Evolutionary conservation across 1,284 basidiomycete genomes (phyloP), one percentile per base, ranked within the genome.

Genomic region (Sutorius eximius): DNA sequence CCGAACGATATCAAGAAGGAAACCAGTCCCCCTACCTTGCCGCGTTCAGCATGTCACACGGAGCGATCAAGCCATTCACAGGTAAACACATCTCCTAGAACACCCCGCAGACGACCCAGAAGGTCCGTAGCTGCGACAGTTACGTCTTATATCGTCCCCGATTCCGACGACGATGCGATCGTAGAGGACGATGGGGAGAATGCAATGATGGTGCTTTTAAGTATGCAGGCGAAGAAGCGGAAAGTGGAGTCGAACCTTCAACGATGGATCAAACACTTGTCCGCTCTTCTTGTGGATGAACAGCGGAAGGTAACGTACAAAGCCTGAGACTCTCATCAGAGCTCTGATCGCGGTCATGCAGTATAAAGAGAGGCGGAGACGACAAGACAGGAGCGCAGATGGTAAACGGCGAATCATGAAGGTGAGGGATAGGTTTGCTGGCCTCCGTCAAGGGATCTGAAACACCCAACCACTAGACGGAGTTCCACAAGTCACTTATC

Each of bases 101-200:
- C 53, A 42, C 69, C 72, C 53, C 77, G 75, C 63, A 83, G 82
- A 60, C 75, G 85, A 49, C 83, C 83, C 15, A 79, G 86, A 37
- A 76, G 87, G 44, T 78, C 78, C 40, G 77, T 78, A 3, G 79
- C 82, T 18, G 65, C 73, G 27, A 69, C 73, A 16, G 75, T 81
- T 24, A 77, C 75, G 45, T 87, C 85, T 12, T 89, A 89, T 63
- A 77, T 75, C 6, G 72, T 86, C 22, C 85, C 86, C 1, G 85
- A 85, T 65, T 89, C 86, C 12, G 87, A 89, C 63, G 87, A 88
- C 59, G 87, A 88, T 57, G 74, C 69, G 5, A 83, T 82, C 45
- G 74, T 71, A 6, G 75, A 76, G 42, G 77, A 77, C 42, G 71
- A 72, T 12, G 68, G 74, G 34, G 67, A 70, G 41, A 70, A 69